phyloP scores from a whole-genome alignment of 768 basidiomycete genomes.

The Kwoniella sp. region DNA sequence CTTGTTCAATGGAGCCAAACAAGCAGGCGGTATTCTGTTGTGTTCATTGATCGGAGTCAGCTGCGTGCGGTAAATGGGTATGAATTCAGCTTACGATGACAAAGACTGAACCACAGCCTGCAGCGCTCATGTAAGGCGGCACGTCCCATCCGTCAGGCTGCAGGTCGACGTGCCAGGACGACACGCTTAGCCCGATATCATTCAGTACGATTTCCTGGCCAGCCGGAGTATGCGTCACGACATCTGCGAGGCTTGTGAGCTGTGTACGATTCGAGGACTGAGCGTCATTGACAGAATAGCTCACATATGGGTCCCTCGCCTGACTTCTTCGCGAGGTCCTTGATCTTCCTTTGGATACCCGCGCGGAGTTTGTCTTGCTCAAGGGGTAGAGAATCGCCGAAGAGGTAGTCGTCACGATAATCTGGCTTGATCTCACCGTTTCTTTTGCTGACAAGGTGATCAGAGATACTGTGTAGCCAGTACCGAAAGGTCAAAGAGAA shows the following conservation, averaged over 20 bases:
- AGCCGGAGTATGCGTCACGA: constrained; percentile 43
- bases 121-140: constrained; percentile 36
- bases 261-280: neutral
- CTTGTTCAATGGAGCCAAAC: constrained; percentile 39
- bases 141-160: constrained; percentile 38
- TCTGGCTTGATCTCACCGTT: constrained; percentile 38
- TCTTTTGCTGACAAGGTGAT: constrained; percentile 35
- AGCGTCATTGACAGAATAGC: constrained; percentile 2
- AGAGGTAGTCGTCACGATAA: constrained; percentile 30
- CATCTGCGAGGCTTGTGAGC: constrained; percentile 32
- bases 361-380: constrained; percentile 24
- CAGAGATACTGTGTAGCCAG: constrained; percentile 46
- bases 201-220: constrained; percentile 22
- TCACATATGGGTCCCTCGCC: constrained; percentile 48
- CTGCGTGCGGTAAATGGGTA: neutral
- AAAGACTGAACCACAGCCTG: constrained; percentile 36
- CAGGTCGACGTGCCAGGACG: constrained; percentile 23
- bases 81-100: constrained; percentile 40
- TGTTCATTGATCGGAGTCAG: neutral
- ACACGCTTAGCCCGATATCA: constrained; percentile 37
- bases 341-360: constrained; percentile 30
- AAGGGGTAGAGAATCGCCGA: constrained; percentile 42
- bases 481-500: neutral
- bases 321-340: constrained; percentile 35
- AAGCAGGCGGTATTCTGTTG: constrained; percentile 46